Conservation (phyloP, 1,284 basidiomycete species). For the Phellopilus nigrolimitatus region DNA sequence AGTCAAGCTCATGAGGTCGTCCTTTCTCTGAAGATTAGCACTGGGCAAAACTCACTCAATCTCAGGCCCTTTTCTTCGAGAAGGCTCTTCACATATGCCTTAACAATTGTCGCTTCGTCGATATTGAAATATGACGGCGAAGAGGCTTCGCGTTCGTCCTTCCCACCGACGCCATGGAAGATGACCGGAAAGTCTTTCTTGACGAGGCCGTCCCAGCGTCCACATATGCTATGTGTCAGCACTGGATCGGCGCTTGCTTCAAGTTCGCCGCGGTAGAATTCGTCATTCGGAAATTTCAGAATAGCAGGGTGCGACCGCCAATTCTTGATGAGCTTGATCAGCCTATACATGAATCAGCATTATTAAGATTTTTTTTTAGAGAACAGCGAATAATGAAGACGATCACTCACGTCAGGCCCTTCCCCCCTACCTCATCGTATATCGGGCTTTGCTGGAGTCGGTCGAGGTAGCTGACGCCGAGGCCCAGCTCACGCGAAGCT, state of each 20-base stretch:
- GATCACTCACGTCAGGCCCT: constrained; percentile 38
- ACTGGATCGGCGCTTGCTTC: constrained; percentile 36
- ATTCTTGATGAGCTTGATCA: constrained; percentile 49
- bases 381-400: not conserved
- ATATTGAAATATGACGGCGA: constrained; percentile 49
- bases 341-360: constrained; percentile 32
- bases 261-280: constrained; percentile 50
- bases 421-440: constrained; percentile 38
- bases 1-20: no score
- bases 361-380: not conserved
- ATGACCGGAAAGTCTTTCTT: constrained; percentile 39
- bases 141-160: constrained; percentile 37
- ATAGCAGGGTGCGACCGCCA: constrained; percentile 55
- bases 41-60: constrained; percentile 35
- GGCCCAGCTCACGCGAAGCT: constrained; percentile 44
- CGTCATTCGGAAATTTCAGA: constrained; percentile 51
- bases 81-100: constrained; percentile 34
- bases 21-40: no score
- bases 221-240: constrained; percentile 31
- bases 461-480: constrained; percentile 53
- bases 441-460: constrained; percentile 45
- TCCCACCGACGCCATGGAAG: constrained; percentile 42
- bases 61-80: constrained; percentile 28
- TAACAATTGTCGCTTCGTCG: constrained; percentile 39
- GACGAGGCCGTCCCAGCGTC: constrained; percentile 32